Base-by-base conservation (phyloP, 2,329 filamentous ascomycete species). In the Ophiostoma australiae region DNA sequence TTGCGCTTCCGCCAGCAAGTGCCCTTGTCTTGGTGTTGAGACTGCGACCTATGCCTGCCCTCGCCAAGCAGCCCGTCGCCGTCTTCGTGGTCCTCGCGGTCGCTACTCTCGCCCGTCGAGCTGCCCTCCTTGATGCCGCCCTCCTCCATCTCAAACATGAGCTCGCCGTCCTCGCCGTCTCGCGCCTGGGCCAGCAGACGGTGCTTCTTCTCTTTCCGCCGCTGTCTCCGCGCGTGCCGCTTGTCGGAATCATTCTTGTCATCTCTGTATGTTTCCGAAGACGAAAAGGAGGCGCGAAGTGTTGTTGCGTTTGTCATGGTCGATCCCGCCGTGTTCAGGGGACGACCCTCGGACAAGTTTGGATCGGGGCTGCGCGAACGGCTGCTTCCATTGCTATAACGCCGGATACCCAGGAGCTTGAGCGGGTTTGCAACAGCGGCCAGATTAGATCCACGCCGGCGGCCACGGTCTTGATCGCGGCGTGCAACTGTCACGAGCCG, bases 121-220 rank as follows among this genome's bases (percentile, higher is more conserved):
- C 86, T 91, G 70, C 90, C 89, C 67, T 90, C 88, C 73, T 85
- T 88, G 76, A 91, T 85, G 2, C 84, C 86, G 1, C 93, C 92
- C 77, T 93, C 90, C 79, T 97, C 94, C 90, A 94, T 92, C 80
- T 95, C 91, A 78, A 92, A 94, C 89, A 97, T 92, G 76, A 96
- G 82, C 78, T 89, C 87, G 52, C 90, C 89, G 74, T 92, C 88
- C 77, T 92, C 91, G 70, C 89, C 89, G 72, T 88, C 79, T 35
- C 82, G 82, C 4, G 87, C 87, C 69, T 85, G 81, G 70, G 83
- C 81, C 75, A 84, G 79, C 77, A 86, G 78, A 74, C 80, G 82
- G 73, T 84, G 84, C 80, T 81, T 84, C 79, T 86, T 87, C 76
- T 83, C 81, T 74, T 81, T 80, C 70, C 86, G 81, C 77, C 86